phyloP scores from a whole-genome alignment of 441 rosid species.

The Mallotus repandus region DNA sequence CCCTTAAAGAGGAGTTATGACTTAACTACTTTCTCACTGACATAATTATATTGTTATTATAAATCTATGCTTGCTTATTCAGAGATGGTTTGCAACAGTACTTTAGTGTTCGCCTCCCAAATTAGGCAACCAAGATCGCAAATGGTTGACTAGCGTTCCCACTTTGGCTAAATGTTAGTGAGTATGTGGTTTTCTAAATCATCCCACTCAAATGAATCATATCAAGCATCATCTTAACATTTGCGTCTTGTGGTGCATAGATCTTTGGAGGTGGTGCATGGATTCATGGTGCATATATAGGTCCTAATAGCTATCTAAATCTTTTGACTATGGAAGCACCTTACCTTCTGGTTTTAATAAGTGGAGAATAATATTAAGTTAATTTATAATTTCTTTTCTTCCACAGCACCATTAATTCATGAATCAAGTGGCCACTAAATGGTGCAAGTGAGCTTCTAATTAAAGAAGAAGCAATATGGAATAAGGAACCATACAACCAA shows the following conservation, averaged over 20 bases:
- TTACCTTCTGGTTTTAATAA: no score
- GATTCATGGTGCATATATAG: neutral
- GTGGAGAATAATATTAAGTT: no score
- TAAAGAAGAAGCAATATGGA: no score
- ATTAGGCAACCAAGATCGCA: neutral
- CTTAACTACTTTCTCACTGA: no score
- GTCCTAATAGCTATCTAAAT: neutral
- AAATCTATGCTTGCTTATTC: neutral
- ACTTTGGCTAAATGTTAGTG: constrained; percentile 25
- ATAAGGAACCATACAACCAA: neutral
- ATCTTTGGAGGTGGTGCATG: constrained; percentile 15
- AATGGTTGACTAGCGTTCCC: neutral
- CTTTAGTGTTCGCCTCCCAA: constrained; percentile 2
- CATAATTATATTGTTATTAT: neutral
- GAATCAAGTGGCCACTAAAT: neutral
- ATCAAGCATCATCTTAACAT: constrained; percentile 31
- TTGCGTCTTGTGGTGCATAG: constrained; percentile 31
- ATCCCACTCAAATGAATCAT: constrained; percentile 24
- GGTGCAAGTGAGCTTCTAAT: neutral
- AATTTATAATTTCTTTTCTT: no score
- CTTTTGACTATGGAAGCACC: no score
- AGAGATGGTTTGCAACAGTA: constrained; percentile 15
- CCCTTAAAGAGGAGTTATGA: no score
- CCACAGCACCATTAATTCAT: no score
- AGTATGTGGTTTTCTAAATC: constrained; percentile 36